phyloP scores from a whole-genome alignment of 345 rosid genomes.

The Mercurialis annua region DNA sequence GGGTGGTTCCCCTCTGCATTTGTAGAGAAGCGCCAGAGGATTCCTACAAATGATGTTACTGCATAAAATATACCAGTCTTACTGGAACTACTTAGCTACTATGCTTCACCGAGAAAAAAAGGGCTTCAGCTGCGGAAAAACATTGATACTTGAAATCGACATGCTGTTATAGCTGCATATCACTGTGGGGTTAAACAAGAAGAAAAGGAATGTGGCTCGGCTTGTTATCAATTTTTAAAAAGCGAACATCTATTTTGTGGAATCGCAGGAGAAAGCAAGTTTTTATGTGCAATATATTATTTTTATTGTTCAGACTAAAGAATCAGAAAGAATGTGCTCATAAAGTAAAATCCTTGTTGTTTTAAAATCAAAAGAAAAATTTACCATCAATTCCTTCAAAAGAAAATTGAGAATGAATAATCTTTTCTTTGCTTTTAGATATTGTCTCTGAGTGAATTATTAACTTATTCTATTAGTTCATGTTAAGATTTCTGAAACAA shows the following conservation, averaged over 20 bases:
- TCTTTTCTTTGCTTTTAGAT: not conserved
- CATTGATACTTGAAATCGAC: not conserved
- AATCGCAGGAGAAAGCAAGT: not conserved
- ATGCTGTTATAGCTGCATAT: too few species aligned
- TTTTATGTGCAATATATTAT: slow-evolving; percentile 1
- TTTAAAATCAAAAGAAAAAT: not conserved
- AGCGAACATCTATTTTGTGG: not conserved
- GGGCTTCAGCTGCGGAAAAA: not conserved
- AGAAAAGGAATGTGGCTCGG: not conserved
- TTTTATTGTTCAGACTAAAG: not conserved
- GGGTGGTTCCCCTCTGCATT: slow-evolving; percentile 94
- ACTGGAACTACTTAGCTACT: too few species aligned
- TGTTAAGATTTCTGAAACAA: too few species aligned
- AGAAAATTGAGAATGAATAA: not conserved
- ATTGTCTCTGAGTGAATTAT: not conserved
- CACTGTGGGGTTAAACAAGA: not conserved
- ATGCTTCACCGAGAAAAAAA: too few species aligned
- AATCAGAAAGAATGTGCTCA: not conserved
- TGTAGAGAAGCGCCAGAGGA: slow-evolving; percentile 82
- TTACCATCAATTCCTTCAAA: not conserved
- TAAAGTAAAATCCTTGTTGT: not conserved
- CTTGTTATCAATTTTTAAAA: not conserved
- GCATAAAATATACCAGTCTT: slow-evolving; percentile 40
- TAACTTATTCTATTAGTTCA: too few species aligned
- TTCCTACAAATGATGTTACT: slow-evolving; percentile 50